phyloP scores from a whole-genome alignment of 139 green algal species.

The Astrephomene gubernaculifera region DNA sequence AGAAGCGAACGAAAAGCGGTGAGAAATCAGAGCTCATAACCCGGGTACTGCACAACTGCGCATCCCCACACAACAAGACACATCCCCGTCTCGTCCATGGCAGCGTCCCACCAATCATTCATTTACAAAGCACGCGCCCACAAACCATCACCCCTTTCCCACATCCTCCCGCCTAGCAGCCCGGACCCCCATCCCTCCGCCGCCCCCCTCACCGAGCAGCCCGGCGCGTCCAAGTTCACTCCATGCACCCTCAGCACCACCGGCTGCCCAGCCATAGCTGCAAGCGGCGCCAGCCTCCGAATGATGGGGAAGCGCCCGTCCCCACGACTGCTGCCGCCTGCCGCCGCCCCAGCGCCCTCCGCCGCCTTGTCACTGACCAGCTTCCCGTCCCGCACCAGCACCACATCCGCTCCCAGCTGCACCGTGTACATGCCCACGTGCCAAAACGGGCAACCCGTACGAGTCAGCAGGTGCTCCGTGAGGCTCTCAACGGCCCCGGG shows the following conservation, averaged over 20 bases:
- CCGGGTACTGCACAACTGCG: too few species aligned
- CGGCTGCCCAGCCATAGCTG: neutral
- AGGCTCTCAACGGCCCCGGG: constrained; percentile 49
- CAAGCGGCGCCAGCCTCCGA: constrained; percentile 24
- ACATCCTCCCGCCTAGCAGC: too few species aligned
- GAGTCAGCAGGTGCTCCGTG: constrained; percentile 52
- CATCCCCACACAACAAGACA: too few species aligned
- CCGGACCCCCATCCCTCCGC: too few species aligned
- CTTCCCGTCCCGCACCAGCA: constrained; percentile 29
- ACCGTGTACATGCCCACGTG: constrained; percentile 63
- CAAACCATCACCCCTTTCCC: too few species aligned
- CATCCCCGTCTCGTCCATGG: too few species aligned
- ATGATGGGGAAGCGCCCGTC: constrained; percentile 25
- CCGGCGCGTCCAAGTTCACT: constrained; percentile 24
- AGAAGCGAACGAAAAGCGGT: too few species aligned
- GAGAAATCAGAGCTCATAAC: too few species aligned
- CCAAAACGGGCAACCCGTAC: constrained; percentile 59
- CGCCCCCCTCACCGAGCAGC: constrained; percentile 26
- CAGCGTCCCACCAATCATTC: too few species aligned
- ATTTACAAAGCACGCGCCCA: too few species aligned
- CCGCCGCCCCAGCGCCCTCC: neutral
- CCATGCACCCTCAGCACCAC: constrained; percentile 10
- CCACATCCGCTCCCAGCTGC: constrained; percentile 49
- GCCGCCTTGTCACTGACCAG: neutral
- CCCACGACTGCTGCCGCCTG: neutral